Conservation (phyloP, 306 rosid species). For the Fagus sylvatica region DNA sequence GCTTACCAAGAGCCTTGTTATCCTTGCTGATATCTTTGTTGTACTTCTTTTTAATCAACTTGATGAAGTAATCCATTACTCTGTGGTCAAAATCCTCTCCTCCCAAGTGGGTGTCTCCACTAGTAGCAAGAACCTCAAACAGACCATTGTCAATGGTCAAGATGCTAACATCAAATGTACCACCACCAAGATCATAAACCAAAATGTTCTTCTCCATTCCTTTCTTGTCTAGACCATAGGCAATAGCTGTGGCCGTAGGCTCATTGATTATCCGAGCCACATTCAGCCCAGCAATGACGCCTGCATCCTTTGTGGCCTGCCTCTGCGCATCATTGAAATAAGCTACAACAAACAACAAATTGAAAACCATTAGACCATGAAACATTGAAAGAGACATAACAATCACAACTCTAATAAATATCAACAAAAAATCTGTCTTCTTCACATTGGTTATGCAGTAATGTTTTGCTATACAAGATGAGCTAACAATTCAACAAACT, state of each 20-base stretch:
- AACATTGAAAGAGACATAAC: not conserved
- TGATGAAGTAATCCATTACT: conserved; percentile 56
- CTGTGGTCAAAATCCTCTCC: conserved; percentile 70
- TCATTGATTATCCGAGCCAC: conserved; percentile 56
- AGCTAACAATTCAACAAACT: not conserved
- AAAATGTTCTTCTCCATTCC: conserved; percentile 46
- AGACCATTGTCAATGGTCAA: conserved; percentile 60
- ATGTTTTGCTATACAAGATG: not conserved
- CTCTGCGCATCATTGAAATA: conserved; percentile 62
- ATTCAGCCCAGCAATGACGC: conserved; percentile 48
- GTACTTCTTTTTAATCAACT: conserved; percentile 51
- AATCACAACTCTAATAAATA: not conserved
- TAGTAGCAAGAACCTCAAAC: conserved; percentile 51
- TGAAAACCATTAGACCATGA: conserved; percentile 7
- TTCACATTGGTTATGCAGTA: not conserved
- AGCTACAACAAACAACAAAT: conserved; percentile 26
- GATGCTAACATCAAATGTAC: conserved; percentile 67
- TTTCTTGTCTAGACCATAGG: conserved; percentile 54
- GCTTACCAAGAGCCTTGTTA: conserved; percentile 54
- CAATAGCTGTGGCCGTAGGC: conserved; percentile 55
- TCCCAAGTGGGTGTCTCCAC: conserved; percentile 66
- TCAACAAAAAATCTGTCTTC: not conserved
- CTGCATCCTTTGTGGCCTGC: conserved; percentile 58
- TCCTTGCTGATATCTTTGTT: conserved; percentile 52
- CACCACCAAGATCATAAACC: conserved; percentile 66